Conservation (phyloP, 352 stramenopile genomes). For the Phytophthora meadii region DNA sequence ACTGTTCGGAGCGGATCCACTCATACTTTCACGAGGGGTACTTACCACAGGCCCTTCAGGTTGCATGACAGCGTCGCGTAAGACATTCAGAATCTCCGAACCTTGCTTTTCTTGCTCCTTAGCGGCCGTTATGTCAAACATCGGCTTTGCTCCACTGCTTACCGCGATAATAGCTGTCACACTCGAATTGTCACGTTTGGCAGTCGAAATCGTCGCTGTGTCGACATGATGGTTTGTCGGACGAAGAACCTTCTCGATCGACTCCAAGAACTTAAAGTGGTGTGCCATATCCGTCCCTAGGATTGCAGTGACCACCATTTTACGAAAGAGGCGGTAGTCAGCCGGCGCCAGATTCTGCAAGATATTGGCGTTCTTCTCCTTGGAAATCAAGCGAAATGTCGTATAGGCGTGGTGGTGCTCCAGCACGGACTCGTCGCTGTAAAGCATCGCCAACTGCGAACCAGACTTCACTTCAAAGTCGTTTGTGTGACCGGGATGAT, state of each 20-base stretch:
- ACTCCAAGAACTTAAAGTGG: conserved; percentile 89
- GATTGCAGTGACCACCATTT: conserved; percentile 90
- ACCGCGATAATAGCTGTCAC: conserved; percentile 32
- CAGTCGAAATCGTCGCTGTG: conserved; percentile 41
- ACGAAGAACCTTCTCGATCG: conserved; percentile 74
- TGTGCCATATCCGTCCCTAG: conserved; percentile 92
- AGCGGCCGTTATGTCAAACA: conserved; percentile 24
- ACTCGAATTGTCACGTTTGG: conserved; percentile 48
- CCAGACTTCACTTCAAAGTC: conserved; percentile 86
- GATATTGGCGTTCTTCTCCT: conserved; percentile 88
- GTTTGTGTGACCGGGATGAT: conserved; percentile 92
- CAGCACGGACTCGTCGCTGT: conserved; percentile 91
- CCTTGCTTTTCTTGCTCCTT: conserved; percentile 33
- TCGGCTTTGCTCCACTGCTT: conserved; percentile 29
- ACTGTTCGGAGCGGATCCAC: conserved; percentile 26
- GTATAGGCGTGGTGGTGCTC: conserved; percentile 90
- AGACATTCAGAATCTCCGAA: conserved; percentile 46
- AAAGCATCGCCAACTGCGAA: conserved; percentile 83
- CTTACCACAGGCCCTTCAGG: conserved; percentile 39
- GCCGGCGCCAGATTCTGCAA: conserved; percentile 73
- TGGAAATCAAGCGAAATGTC: conserved; percentile 86
- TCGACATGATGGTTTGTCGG: conserved; percentile 62
- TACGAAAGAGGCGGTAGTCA: conserved; percentile 84
- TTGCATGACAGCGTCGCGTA: conserved; percentile 75
- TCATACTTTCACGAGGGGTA: conserved; percentile 45